Percentiles rank a stretch among this genome's conserved stretches.
Conservation (phyloP, 441 rosid species). For the Erysimum pusillum region DNA sequence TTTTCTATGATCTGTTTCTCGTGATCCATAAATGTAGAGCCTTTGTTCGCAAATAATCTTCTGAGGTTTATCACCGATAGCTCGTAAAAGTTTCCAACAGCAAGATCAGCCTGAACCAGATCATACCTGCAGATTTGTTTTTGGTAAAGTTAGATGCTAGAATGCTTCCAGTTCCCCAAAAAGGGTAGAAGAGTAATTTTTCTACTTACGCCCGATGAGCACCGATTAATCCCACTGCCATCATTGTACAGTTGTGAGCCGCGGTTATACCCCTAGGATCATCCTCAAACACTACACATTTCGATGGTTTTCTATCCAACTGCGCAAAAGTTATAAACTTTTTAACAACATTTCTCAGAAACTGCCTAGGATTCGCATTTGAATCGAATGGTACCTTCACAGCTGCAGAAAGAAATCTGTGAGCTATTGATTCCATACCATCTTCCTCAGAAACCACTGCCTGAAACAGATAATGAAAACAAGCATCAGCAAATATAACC, state of each 20-base stretch:
- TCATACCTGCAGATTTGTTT: conserved; percentile 71
- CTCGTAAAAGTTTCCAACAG: conserved; percentile 79
- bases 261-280: conserved; percentile 93
- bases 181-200: neutral
- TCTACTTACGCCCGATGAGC: conserved; percentile 84
- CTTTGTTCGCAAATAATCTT: conserved; percentile 89
- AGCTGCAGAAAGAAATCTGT: conserved; percentile 94
- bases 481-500: conserved; percentile 20
- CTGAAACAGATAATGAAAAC: conserved; percentile 50
- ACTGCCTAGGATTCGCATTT: conserved; percentile 1
- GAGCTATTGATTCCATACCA: conserved; percentile 97
- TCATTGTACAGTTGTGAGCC: conserved; percentile 97
- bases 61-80: conserved; percentile 93
- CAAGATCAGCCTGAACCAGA: conserved; percentile 93
- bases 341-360: conserved; percentile 5
- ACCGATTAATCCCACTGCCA: conserved; percentile 93
- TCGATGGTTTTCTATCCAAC: conserved; percentile 95
- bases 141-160: conserved; percentile 8
- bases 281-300: conserved; percentile 93
- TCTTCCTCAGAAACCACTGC: conserved; percentile 93
- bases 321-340: conserved; percentile 45
- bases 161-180: neutral
- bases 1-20: conserved; percentile 88
- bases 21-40: conserved; percentile 84
- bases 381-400: conserved; percentile 64